Base-by-base conservation (phyloP, 2,329 filamentous ascomycete species). In the Rhinocladiella similis region DNA sequence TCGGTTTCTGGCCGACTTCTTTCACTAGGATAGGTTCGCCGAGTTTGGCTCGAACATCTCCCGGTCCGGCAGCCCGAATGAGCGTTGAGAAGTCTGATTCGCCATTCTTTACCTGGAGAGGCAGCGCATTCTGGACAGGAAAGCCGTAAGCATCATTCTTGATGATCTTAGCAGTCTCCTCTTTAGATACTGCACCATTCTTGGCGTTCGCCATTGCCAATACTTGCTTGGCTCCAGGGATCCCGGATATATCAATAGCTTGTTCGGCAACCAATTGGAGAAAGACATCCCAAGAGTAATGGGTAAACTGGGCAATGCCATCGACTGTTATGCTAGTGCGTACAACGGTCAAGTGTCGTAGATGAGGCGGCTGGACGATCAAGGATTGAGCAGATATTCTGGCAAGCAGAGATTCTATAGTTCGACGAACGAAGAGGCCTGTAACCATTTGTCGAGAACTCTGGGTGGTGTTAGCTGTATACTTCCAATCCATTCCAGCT, bases 361-460 rank as follows among this genome's bases (percentile, higher is more conserved):
- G 72, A 66, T 84, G 77, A 3, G 72, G 69, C 20, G 83, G 83
- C 62, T 87, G 84, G n/a, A 80, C 80, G 14, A 78, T 64, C 52
- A 83, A 77, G 78, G 83, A 85, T 53, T 76, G 72, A 54, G 83
- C 78, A 1, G 80, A 80, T 36, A 86, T 63, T 22, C 81, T 77
- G 47, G 69, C 69, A 19, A 86, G 65, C 18, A 77, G 70, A 27
- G 77, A 75, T 63, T 86, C 83, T 27, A 83, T 65, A 0, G 82
- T 80, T 48, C 82, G 73, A 51, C 75, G 76, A 69, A 79, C 84
- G 62, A 82, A 79, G 9, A 70, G 68, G 9, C 83, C 83, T 65
- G 71, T 74, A 6, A 81, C 68, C 42, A 76, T 69, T 71, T 75
- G 47, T 43, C 54, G 60, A 35, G 53, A 43, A 45, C 35, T 49